A percentile compares a stretch with the other conserved stretches of the same genome.
Evolutionary conservation across 257 asterid genomes (phyloP).

Genomic region (Nemophila menziesii): DNA sequence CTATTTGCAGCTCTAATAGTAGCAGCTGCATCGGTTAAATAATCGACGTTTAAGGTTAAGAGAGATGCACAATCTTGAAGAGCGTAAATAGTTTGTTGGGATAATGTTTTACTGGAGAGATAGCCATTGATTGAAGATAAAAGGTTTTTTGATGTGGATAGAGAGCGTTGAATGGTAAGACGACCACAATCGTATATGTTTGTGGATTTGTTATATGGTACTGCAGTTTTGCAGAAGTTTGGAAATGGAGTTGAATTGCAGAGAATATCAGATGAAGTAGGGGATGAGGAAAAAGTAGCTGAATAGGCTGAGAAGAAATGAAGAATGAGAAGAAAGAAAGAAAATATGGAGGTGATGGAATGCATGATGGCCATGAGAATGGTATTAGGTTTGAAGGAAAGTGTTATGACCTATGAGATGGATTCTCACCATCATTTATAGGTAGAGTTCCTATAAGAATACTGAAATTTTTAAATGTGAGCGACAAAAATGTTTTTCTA

Average conservation of each 20-base stretch:
- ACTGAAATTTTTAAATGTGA: not conserved
- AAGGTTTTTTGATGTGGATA: conserved; percentile 8
- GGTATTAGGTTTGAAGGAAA: not conserved
- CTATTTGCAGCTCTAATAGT: not conserved
- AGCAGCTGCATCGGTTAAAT: conserved; percentile 4
- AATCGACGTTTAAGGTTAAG: conserved; percentile 9
- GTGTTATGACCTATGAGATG: not conserved
- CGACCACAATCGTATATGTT: conserved; percentile 18
- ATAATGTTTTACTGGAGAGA: not conserved
- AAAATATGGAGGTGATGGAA: not conserved
- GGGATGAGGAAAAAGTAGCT: conserved; percentile 2
- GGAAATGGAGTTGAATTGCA: conserved; percentile 21
- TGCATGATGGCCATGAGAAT: not conserved
- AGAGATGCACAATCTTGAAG: conserved; percentile 25
- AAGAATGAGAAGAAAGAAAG: not conserved
- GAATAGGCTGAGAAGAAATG: not conserved
- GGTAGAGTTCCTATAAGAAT: not conserved
- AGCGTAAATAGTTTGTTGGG: conserved; percentile 8
- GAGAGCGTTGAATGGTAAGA: conserved; percentile 9
- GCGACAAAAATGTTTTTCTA: no score
- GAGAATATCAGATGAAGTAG: conserved; percentile 8
- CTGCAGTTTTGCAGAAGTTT: conserved; percentile 9
- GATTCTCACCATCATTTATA: no score
- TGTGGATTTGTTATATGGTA: conserved; percentile 15
- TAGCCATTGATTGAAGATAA: conserved; percentile 2